Evolutionary conservation across 805 yeast species (phyloP).

Genomic region (Lachancea mirantina): DNA sequence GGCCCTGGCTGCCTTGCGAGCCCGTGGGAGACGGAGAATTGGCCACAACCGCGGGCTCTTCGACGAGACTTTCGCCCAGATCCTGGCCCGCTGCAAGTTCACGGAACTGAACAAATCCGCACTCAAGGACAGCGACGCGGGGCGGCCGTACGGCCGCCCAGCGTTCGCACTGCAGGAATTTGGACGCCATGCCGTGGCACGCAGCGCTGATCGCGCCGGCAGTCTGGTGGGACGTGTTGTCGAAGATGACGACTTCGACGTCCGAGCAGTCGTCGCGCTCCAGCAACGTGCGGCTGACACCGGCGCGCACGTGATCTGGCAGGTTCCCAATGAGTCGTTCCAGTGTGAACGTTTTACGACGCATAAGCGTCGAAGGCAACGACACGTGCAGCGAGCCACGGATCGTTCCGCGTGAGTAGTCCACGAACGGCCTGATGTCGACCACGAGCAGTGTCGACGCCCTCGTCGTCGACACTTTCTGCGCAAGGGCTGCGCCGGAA

Average conservation of each 20-base stretch:
- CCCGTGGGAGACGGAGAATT: not conserved
- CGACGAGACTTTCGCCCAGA: too few species aligned
- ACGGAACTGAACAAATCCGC: conserved; percentile 7
- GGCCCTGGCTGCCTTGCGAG: not conserved
- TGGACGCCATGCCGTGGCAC: conserved; percentile 24
- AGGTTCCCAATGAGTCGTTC: conserved; percentile 54
- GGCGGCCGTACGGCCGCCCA: conserved; percentile 1
- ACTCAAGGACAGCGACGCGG: conserved; percentile 6
- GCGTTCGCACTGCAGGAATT: conserved; percentile 15
- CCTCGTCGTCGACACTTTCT: conserved; percentile 5
- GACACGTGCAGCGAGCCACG: conserved; percentile 64
- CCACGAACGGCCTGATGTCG: conserved; percentile 79
- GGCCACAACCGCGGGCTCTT: not conserved
- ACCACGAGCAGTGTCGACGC: conserved; percentile 14
- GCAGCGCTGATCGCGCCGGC: conserved; percentile 22
- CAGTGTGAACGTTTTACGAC: conserved; percentile 65
- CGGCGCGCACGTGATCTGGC: conserved; percentile 39
- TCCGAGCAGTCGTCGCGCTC: conserved; percentile 10
- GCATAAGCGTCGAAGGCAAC: conserved; percentile 81
- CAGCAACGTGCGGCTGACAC: conserved; percentile 1
- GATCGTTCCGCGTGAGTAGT: conserved; percentile 54
- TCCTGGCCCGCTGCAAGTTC: conserved; percentile 2
- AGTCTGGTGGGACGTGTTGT: conserved; percentile 18
- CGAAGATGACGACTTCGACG: conserved; percentile 22
- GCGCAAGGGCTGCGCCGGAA: conserved; percentile 18